Conservation (phyloP, 129 eudicot species). For the Flaveria sonorensis region DNA sequence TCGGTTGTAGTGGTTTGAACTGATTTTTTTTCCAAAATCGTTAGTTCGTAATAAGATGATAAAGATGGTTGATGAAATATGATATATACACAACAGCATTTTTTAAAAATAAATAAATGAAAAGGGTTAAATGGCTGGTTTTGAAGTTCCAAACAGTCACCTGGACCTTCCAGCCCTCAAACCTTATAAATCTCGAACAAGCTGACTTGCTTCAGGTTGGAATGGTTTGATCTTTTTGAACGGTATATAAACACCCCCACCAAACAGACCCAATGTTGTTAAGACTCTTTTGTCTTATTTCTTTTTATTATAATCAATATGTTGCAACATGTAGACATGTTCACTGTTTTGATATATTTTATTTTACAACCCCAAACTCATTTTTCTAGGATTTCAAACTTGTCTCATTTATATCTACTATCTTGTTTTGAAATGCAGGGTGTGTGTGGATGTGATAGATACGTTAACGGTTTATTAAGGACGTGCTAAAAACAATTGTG, state of each 20-base stretch:
- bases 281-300: background rate
- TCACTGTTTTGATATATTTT: background rate
- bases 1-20: no score
- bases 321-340: background rate
- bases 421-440: constrained; percentile 50
- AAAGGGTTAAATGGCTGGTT: no score
- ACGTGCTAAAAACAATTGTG: constrained; percentile 63
- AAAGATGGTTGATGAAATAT: no score
- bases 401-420: background rate
- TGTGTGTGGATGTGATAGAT: constrained; percentile 91
- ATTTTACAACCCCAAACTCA: background rate
- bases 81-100: no score
- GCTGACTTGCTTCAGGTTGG: background rate
- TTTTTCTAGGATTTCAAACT: background rate
- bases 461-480: constrained; percentile 52
- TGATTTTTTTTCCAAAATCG: no score
- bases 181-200: background rate
- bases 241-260: background rate
- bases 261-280: background rate
- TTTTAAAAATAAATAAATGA: no score
- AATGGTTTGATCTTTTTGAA: background rate
- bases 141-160: no score
- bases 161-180: background rate
- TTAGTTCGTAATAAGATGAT: no score
- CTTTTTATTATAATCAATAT: background rate